These are phyloP conservation scores for Pholiota adiposa DNA, from an alignment of 1,284 basidiomycete species.

Conservation along the genomic window DNA sequence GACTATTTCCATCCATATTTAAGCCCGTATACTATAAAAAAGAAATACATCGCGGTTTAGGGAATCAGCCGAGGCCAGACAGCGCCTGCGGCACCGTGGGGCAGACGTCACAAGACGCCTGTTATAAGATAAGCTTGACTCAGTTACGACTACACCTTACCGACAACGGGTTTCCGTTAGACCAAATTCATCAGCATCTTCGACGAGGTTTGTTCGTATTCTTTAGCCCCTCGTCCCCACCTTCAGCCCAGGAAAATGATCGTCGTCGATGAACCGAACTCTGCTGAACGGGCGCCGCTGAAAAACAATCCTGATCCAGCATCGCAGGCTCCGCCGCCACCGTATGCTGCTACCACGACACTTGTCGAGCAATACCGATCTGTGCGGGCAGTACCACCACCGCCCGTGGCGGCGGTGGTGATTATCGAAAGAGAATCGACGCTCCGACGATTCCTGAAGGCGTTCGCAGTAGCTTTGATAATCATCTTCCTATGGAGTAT, in stretches of 20 bases:
- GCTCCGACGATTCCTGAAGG: slow-evolving; percentile 17
- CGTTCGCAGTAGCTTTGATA: slow-evolving; percentile 19
- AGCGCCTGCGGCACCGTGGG: neutral
- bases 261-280: slow-evolving; percentile 12
- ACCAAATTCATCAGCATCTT: too few relatives aligned
- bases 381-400: neutral
- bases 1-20: neutral
- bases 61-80: neutral
- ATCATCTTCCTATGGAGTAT: slow-evolving; percentile 24
- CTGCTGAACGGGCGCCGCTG: slow-evolving; percentile 22
- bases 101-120: neutral
- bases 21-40: neutral
- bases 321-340: slow-evolving; percentile 12
- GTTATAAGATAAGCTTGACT: slow-evolving; percentile 2
- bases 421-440: slow-evolving; percentile 6
- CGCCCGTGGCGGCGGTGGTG: neutral
- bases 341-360: slow-evolving; percentile 6
- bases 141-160: neutral
- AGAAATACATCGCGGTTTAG: neutral
- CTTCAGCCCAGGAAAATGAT: slow-evolving; percentile 11
- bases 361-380: neutral
- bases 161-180: too few relatives aligned
- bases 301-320: slow-evolving; percentile 6
- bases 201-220: neutral
- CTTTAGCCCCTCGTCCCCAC: too few relatives aligned